Evolutionary conservation across 768 basidiomycete genomes (phyloP).

Genomic region (Mycena vulgaris): DNA sequence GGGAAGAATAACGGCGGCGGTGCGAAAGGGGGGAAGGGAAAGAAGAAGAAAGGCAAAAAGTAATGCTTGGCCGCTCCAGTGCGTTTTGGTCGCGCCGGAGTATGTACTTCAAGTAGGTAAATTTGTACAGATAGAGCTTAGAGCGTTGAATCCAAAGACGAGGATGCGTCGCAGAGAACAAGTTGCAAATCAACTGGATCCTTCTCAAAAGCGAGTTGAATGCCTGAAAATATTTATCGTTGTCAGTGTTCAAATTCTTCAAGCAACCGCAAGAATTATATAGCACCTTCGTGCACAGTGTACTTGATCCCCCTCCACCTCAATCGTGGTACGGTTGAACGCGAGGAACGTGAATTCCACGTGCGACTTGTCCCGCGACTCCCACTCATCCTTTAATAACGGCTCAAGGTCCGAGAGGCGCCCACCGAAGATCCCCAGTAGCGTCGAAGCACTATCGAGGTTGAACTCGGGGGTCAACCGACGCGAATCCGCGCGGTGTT

Average conservation of each 20-base stretch:
- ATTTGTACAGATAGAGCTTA: conserved; percentile 17
- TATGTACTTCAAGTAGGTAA: not conserved
- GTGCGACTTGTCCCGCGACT: too few species aligned
- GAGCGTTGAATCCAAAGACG: conserved; percentile 7
- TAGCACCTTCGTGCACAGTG: too few species aligned
- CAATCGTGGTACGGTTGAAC: too few species aligned
- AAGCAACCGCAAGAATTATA: conserved; percentile 1
- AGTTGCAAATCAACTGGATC: conserved; percentile 11
- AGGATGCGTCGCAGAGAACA: conserved; percentile 5
- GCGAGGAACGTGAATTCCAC: too few species aligned
- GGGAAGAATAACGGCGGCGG: conserved; percentile 26
- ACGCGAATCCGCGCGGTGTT: too few species aligned
- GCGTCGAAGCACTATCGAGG: too few species aligned
- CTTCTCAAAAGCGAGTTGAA: conserved; percentile 11
- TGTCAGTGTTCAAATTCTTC: conserved; percentile 12
- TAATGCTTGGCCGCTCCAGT: conserved; percentile 3
- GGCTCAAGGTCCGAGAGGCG: too few species aligned
- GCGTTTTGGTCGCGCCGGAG: conserved; percentile 9
- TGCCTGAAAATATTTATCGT: conserved; percentile 6
- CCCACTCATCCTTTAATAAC: too few species aligned
- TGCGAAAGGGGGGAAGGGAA: conserved; percentile 21
- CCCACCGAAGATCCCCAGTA: too few species aligned
- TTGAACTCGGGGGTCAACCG: too few species aligned
- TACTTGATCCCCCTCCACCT: too few species aligned
- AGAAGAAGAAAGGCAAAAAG: conserved; percentile 30